Conservation (phyloP, 2,329 filamentous ascomycete genomes). For the Ambrosiella cleistominuta region DNA sequence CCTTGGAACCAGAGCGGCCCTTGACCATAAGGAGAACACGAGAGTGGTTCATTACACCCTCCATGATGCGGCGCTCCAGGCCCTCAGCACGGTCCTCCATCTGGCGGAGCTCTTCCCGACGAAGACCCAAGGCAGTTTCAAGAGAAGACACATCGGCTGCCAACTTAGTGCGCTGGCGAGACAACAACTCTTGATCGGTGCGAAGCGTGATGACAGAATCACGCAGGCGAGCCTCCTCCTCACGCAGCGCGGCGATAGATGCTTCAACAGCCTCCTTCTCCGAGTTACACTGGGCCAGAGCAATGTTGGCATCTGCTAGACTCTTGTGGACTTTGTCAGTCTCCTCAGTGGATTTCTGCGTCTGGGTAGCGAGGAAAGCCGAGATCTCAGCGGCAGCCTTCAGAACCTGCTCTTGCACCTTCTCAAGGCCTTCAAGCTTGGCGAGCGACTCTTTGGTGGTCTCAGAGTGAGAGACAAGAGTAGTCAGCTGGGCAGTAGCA, state of each 20-base stretch:
- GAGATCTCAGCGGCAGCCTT: conserved; percentile 70
- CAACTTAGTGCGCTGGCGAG: conserved; percentile 60
- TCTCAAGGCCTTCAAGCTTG: conserved; percentile 64
- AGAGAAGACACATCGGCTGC: conserved; percentile 77
- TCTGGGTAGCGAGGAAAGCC: conserved; percentile 62
- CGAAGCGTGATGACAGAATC: conserved; percentile 40
- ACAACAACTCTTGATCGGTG: conserved; percentile 56
- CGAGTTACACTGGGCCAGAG: conserved; percentile 58
- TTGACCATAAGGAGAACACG: conserved; percentile 71
- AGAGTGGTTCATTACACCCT: conserved; percentile 92
- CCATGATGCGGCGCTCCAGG: conserved; percentile 79
- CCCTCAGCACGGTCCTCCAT: conserved; percentile 84
- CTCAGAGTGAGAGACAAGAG: conserved; percentile 37
- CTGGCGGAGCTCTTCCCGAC: conserved; percentile 73
- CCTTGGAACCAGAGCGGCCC: conserved; percentile 31
- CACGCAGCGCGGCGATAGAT: conserved; percentile 32
- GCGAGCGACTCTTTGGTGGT: conserved; percentile 51
- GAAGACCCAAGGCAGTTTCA: conserved; percentile 74
- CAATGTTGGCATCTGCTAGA: conserved; percentile 60
- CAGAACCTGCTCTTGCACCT: conserved; percentile 58
- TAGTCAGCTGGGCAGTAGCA: conserved; percentile 15
- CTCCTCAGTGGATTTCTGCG: conserved; percentile 55
- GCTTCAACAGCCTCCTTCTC: conserved; percentile 46
- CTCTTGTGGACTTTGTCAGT: conserved; percentile 64
- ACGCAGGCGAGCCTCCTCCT: conserved; percentile 36